Evolutionary conservation across 805 yeast genomes (phyloP).

Genomic region (Yarrowia sp.): DNA sequence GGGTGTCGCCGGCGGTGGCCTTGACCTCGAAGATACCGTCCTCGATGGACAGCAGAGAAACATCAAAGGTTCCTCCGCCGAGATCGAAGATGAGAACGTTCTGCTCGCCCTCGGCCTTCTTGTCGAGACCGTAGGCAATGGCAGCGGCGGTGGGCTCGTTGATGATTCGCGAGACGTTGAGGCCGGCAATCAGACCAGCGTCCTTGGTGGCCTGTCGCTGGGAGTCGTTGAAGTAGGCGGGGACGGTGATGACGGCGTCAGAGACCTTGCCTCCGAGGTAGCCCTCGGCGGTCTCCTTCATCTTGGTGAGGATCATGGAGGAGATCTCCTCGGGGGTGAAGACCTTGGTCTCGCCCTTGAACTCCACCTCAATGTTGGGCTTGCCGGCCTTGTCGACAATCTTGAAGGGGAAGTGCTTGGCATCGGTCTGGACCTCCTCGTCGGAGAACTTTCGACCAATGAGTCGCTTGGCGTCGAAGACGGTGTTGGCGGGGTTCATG

Average conservation of each 20-base stretch:
- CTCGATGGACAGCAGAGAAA: constrained; percentile 84
- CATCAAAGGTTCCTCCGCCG: constrained; percentile 99
- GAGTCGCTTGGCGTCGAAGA: constrained; percentile 93
- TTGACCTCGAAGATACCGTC: constrained; percentile 97
- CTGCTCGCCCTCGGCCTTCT: constrained; percentile 68
- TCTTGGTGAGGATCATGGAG: constrained; percentile 85
- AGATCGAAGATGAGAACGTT: constrained; percentile 91
- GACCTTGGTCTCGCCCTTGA: constrained; percentile 78
- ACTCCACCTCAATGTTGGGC: constrained; percentile 84
- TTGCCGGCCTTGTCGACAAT: constrained; percentile 75
- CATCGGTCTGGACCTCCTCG: constrained; percentile 71
- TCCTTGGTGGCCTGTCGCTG: constrained; percentile 98
- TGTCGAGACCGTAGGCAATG: constrained; percentile 90
- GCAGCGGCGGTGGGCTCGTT: constrained; percentile 99
- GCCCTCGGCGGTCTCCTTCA: constrained; percentile 92
- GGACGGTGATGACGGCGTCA: constrained; percentile 94
- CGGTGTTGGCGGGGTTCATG: constrained; percentile 90
- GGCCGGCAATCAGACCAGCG: constrained; percentile 95
- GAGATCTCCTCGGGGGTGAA: constrained; percentile 95
- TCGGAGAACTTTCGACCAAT: constrained; percentile 83
- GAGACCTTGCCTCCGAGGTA: constrained; percentile 79
- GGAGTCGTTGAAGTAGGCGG: constrained; percentile 96
- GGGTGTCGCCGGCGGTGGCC: constrained; percentile 90
- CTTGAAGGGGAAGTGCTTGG: constrained; percentile 87
- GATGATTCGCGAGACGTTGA: constrained; percentile 89